phyloP scores from a whole-genome alignment of 169 alveolate species.

The Cryptosporidium ubiquitum region DNA sequence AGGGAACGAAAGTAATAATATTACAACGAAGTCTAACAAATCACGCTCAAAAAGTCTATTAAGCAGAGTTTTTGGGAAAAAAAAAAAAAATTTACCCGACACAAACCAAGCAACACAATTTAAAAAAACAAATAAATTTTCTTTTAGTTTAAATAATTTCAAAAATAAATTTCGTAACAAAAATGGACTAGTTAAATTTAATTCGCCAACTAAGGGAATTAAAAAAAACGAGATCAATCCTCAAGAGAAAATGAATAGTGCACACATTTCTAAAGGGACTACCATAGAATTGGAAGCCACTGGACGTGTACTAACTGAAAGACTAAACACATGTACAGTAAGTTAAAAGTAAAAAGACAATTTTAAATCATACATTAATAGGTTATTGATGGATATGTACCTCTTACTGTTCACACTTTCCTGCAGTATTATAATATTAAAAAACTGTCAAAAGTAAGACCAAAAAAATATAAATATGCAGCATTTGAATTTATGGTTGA shows the following conservation, averaged over 20 bases:
- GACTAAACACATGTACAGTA: slow-evolving; percentile 17
- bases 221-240: not conserved
- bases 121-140: slow-evolving; percentile 8
- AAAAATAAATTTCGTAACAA: not conserved
- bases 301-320: slow-evolving; percentile 18
- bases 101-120: not conserved
- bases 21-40: not conserved
- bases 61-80: not conserved
- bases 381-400: slow-evolving; percentile 32
- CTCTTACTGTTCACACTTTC: slow-evolving; percentile 37
- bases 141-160: not conserved
- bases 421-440: slow-evolving; percentile 17
- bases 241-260: not conserved
- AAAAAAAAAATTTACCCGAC: not conserved
- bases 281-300: not conserved
- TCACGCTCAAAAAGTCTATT: not conserved
- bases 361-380: not conserved
- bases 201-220: not conserved
- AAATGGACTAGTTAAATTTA: not conserved
- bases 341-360: not conserved
- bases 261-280: not conserved
- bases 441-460: not conserved
- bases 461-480: slow-evolving; percentile 29
- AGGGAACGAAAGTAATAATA: not conserved
- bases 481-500: slow-evolving; percentile 62